Percentiles rank a stretch among this genome's conserved stretches.
These are phyloP conservation scores for Coprinellus aureogranulatus DNA, from an alignment of 768 basidiomycete species.

Conservation along the genomic window DNA sequence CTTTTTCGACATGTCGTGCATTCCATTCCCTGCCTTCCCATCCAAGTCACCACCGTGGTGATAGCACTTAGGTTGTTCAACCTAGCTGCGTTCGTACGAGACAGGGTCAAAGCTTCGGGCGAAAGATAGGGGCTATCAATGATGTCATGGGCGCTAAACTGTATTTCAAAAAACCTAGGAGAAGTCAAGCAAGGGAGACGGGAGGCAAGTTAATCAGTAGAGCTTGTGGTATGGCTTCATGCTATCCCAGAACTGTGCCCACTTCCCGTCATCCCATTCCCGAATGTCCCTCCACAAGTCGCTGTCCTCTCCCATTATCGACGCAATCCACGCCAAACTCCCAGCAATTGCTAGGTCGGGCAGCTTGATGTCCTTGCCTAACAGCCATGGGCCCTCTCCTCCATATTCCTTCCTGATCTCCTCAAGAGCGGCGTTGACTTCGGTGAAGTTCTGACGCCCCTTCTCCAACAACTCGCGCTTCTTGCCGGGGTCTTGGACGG, in stretches of 20 bases:
- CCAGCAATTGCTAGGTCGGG: not conserved
- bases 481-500: not conserved
- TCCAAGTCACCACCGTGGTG: too few relatives aligned
- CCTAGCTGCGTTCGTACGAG: too few relatives aligned
- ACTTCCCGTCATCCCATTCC: not conserved
- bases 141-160: too few relatives aligned
- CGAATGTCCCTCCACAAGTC: not conserved
- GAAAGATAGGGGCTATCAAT: too few relatives aligned
- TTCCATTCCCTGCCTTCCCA: too few relatives aligned
- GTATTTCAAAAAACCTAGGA: too few relatives aligned
- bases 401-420: not conserved
- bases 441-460: not conserved
- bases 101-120: too few relatives aligned
- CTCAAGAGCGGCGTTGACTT: not conserved
- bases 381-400: not conserved
- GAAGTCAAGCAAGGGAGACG: too few relatives aligned
- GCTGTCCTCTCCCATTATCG: not conserved
- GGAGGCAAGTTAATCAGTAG: too few relatives aligned
- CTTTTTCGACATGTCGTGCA: too few relatives aligned
- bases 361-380: not conserved
- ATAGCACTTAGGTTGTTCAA: too few relatives aligned
- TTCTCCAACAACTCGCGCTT: not conserved
- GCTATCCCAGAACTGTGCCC: not conserved
- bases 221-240: not conserved
- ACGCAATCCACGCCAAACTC: not conserved